Conservation (phyloP, 768 basidiomycete species). For the Lentinula guzmanii region DNA sequence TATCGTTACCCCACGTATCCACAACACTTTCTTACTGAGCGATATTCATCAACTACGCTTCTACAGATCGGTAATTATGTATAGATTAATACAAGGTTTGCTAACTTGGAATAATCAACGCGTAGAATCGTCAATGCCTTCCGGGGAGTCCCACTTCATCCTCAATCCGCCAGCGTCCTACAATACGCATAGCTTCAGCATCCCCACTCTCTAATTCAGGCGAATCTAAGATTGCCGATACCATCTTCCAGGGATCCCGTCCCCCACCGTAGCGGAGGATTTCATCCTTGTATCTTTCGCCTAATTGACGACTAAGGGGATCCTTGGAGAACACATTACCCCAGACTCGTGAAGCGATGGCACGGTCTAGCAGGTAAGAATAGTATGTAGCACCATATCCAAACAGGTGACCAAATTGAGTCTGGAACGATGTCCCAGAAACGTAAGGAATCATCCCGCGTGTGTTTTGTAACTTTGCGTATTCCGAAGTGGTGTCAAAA, state of each 20-base stretch:
- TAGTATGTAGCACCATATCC: constrained; percentile 99
- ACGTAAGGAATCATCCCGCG: constrained; percentile 83
- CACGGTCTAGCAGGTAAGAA: constrained; percentile 93
- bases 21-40: neutral
- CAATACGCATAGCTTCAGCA: constrained; percentile 78
- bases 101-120: neutral
- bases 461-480: constrained; percentile 55
- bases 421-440: constrained; percentile 85
- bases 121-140: constrained; percentile 39
- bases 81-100: constrained; percentile 1
- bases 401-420: constrained; percentile 91
- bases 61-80: neutral
- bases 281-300: constrained; percentile 76
- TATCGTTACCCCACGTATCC: neutral
- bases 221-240: constrained; percentile 59
- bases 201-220: constrained; percentile 70
- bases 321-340: constrained; percentile 59
- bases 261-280: constrained; percentile 83
- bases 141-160: constrained; percentile 59
- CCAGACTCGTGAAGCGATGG: constrained; percentile 94
- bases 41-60: too few species aligned
- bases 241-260: constrained; percentile 92
- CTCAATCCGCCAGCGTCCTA: constrained; percentile 85
- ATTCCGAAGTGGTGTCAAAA: constrained; percentile 71
- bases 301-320: constrained; percentile 65